These are phyloP conservation scores for Penicillium janthinellum DNA, from an alignment of 2,329 filamentous ascomycete genomes.

Conservation along the genomic window DNA sequence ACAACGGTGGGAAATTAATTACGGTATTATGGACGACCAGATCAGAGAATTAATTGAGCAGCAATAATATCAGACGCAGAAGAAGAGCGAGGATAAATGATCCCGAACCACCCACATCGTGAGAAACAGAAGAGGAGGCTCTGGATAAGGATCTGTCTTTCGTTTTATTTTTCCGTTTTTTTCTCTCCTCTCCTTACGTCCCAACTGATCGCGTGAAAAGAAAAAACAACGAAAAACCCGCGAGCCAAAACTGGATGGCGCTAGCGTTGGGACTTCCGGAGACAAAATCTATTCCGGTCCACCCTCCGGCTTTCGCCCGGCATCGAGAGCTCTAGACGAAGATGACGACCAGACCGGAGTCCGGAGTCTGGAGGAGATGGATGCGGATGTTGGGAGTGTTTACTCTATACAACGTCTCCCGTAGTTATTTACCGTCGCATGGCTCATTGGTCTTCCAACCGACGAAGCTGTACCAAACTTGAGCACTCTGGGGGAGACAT, in stretches of 20 bases:
- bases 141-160: background rate
- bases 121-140: background rate
- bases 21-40: background rate
- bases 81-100: background rate
- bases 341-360: background rate
- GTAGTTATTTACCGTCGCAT: background rate
- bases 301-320: conserved; percentile 9
- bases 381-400: background rate
- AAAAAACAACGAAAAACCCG: background rate
- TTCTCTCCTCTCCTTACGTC: conserved; percentile 5
- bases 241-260: background rate
- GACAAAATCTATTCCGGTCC: conserved; percentile 10
- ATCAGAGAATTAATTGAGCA: background rate
- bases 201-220: conserved; percentile 9
- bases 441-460: background rate
- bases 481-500: background rate
- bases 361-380: background rate
- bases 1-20: background rate
- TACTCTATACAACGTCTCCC: background rate
- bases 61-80: background rate
- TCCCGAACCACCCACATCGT: background rate
- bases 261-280: conserved; percentile 15
- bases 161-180: background rate
- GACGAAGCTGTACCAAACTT: background rate
- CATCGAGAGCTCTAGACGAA: background rate